Base-by-base conservation (phyloP, 257 asterid species). In the Buddleja alternifolia region DNA sequence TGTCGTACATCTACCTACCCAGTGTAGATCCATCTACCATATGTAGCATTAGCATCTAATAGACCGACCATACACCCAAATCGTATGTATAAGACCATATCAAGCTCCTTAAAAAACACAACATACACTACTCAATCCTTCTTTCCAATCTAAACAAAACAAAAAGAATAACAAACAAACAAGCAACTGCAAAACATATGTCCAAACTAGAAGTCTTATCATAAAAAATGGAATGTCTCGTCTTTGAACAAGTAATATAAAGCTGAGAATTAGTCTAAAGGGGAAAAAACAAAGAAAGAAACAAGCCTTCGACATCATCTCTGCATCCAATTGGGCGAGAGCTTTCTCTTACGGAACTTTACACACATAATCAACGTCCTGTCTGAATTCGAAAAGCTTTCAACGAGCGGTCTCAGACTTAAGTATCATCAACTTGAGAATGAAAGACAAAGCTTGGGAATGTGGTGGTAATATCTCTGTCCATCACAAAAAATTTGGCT, bases 371-470 rank as follows among this genome's bases (percentile, higher is more conserved):
- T 23, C 32, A 36, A 24, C 41, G 29, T 9, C 10, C 42, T 53
- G 36, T 61, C 69, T 41, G 16, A 10, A 15, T 51, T 55, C 4
- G 11, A 40, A 9, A 41, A n/a, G 17, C 12, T 10, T 44, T 41
- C n/a, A 39, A 39, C 39, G 0, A 67, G 8, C 58, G 62, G 64
- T 55, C 20, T 44, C n/a, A 17, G 10, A 41, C 52, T 76, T 70
- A 86, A 21, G 81, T 66, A 64, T 86, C 93, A 42, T 80, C 86
- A 25, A 86, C 93, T 74, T 83, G 84, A 10, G 93, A 84, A 72
- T 86, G 85, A 72, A 86, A 86, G 5, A 86, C 86, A 45, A 86
- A 86, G 72, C 93, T 86, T n/a, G 88, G 90, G 73, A 84, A 84
- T 45, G 90, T 84, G 59, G 93, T 86, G 24, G 93, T 86, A 15